phyloP scores from a whole-genome alignment of 2,329 filamentous ascomycete species.

The Neofusicoccum sp. region DNA sequence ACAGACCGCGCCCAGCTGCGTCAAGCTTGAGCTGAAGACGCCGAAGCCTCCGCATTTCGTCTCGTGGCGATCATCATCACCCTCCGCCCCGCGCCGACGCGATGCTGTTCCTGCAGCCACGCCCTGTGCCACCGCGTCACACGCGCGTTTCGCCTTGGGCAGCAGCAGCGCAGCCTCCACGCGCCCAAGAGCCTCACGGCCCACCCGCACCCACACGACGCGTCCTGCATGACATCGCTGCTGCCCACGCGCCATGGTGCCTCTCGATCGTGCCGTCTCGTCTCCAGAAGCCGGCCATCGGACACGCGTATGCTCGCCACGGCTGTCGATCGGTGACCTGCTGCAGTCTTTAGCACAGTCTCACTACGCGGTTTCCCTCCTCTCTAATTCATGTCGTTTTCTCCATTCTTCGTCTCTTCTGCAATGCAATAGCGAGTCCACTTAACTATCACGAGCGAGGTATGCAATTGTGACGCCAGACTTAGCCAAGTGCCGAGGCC shows the following conservation, averaged over 20 bases:
- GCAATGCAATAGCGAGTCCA: no score
- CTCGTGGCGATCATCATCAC: constrained; percentile 4
- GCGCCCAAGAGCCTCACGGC: not conserved
- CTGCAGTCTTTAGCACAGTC: no score
- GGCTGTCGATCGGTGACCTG: no score
- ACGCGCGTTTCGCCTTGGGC: not conserved
- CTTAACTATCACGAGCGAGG: no score
- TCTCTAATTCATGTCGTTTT: no score
- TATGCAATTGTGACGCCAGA: no score
- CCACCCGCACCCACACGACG: not conserved
- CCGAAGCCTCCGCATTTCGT: constrained; percentile 8
- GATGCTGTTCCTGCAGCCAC: not conserved
- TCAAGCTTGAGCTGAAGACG: not conserved
- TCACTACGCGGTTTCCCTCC: no score
- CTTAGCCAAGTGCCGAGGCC: not conserved
- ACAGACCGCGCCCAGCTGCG: not conserved
- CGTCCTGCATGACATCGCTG: not conserved
- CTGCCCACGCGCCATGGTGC: not conserved
- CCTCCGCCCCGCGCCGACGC: not conserved
- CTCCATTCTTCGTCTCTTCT: no score
- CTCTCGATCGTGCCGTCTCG: no score
- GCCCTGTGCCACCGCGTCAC: not conserved
- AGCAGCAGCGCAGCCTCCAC: no score
- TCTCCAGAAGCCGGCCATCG: no score
- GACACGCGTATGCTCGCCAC: no score